Evolutionary conservation across 257 asterid species (phyloP), one percentile per base, ranked within the genome.

Genomic region (Nicotiana obtusifolia): DNA sequence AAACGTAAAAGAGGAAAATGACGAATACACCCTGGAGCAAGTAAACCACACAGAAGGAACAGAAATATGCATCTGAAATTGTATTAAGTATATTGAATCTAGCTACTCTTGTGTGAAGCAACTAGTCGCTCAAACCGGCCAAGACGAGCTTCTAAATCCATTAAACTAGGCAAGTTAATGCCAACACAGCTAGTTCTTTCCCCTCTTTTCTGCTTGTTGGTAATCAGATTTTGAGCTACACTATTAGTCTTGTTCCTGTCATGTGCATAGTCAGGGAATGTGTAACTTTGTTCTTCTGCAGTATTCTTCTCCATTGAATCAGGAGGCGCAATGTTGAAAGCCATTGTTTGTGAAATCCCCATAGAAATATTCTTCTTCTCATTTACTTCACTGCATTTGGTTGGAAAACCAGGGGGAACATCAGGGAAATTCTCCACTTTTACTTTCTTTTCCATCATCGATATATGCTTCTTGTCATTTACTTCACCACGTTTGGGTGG

Each of bases 401-500:
- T 37, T 41, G 83, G 62, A 76, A 84, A 84, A 54, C 84, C 89
- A 31, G 81, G 83, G n/a, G 84, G 82, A 20, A 69, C 81, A 54
- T 67, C 83, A 28, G 65, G 80, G 49, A 37, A 19, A 16, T 80
- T 24, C n/a, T 13, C 22, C 57, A 26, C 65, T 19, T n/a, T 35
- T 35, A 35, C 44, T 35, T 35, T 35, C 44, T 35, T 35, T 35
- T 35, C 44, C 44, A 6, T 35, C 44, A 35, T 35, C 44, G 44
- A 35, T 35, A 35, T 35, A 35, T 44, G 13, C 59, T 41, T 54
- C 59, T 20, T 15, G 13, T 71, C 60, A 22, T 71, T 22, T 44
- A 10, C 8, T 14, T 6, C 47, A 26, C 2, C 0, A 7, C 7
- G 7, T 13, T 62, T 5, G 81, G 81, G 56, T 44, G 83, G 64